A percentile compares a stretch with the other conserved stretches of the same genome.
These are phyloP conservation scores for Rhodotorula glutinis DNA, from an alignment of 1,284 basidiomycete species.

Conservation along the genomic window DNA sequence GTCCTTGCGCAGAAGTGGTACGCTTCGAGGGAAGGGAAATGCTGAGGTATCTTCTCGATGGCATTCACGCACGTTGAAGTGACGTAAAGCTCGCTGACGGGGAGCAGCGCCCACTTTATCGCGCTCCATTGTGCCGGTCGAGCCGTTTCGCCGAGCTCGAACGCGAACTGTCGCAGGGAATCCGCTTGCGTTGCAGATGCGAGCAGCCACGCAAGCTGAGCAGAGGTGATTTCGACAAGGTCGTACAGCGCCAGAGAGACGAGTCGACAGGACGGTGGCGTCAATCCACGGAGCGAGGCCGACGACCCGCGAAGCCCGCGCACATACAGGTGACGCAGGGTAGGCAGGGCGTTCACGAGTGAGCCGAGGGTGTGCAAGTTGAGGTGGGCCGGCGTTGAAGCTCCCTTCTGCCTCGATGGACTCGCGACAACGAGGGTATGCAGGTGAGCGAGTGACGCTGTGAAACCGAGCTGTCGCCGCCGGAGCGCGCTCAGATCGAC, in stretches of 20 bases:
- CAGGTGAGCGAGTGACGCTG: constrained; percentile 3
- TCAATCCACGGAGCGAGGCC: constrained; percentile 3
- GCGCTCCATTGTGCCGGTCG: constrained; percentile 8
- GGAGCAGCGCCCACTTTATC: constrained; percentile 21
- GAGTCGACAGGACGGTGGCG: constrained; percentile 3
- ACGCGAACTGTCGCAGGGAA: constrained; percentile 22
- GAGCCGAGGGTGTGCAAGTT: constrained; percentile 21
- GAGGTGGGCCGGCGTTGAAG: constrained; percentile 6
- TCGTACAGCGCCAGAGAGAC: constrained; percentile 14
- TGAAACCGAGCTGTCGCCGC: constrained; percentile 18
- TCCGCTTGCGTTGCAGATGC: constrained; percentile 22
- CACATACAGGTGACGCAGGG: constrained; percentile 15
- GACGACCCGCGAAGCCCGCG: constrained; percentile 6
- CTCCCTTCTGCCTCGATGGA: background rate
- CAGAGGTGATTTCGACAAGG: background rate
- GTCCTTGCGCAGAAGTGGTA: constrained; percentile 1
- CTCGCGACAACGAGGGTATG: constrained; percentile 4
- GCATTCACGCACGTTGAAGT: background rate
- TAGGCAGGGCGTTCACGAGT: constrained; percentile 14
- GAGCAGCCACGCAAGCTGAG: constrained; percentile 31
- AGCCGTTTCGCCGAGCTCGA: constrained; percentile 5
- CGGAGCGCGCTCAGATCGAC: background rate
- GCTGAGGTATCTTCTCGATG: constrained; percentile 14
- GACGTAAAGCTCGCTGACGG: constrained; percentile 8
- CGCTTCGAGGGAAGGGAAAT: constrained; percentile 20